Percentiles rank a stretch among this genome's conserved stretches.
Evolutionary conservation across 176 grass and related monocot genomes (phyloP).

Genomic region (Oryza coarctata): DNA sequence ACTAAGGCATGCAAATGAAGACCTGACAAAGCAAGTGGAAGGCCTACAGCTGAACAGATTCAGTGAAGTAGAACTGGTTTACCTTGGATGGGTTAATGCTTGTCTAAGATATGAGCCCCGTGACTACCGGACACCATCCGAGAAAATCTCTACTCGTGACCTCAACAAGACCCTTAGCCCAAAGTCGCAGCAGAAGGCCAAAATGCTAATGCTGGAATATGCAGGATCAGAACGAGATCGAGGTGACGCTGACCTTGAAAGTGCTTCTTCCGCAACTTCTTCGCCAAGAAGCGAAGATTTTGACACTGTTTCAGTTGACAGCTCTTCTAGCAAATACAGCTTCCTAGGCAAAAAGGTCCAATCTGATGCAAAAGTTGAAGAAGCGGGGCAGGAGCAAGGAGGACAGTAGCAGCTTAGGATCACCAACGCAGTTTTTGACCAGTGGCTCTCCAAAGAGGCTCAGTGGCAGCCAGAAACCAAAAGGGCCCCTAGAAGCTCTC

Average conservation of each 20-base stretch:
- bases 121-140: constrained; percentile 68
- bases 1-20: constrained; percentile 68
- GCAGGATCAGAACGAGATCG: constrained; percentile 83
- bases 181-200: constrained; percentile 76
- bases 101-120: constrained; percentile 89
- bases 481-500: constrained; percentile 71
- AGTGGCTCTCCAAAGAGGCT: constrained; percentile 52
- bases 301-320: constrained; percentile 79
- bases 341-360: constrained; percentile 71
- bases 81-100: constrained; percentile 93
- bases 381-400: constrained; percentile 86
- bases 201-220: constrained; percentile 87
- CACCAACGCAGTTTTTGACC: constrained; percentile 45
- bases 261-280: constrained; percentile 70
- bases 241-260: constrained; percentile 89
- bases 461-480: constrained; percentile 37
- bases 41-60: constrained; percentile 92
- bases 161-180: constrained; percentile 89
- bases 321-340: constrained; percentile 78
- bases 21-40: constrained; percentile 96
- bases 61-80: constrained; percentile 91
- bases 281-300: constrained; percentile 85
- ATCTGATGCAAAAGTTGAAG: constrained; percentile 84
- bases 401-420: constrained; percentile 48
- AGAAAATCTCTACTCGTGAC: constrained; percentile 70